Conservation (phyloP, 345 rosid genomes). For the Eucalyptus curtisii region DNA sequence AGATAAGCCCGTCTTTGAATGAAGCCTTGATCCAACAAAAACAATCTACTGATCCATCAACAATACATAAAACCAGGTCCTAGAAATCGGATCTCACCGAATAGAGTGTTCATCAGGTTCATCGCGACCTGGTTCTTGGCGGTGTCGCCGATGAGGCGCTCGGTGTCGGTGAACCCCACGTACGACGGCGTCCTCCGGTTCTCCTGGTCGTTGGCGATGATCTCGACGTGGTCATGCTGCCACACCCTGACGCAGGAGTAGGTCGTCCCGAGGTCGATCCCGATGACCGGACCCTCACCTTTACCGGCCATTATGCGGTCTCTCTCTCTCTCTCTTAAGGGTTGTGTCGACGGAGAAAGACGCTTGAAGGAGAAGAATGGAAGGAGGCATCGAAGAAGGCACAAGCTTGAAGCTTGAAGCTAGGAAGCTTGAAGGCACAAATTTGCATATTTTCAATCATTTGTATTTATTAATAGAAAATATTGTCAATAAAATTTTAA, state of each 20-base stretch:
- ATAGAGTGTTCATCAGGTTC: slow-evolving; percentile 29
- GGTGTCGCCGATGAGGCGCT: slow-evolving; percentile 21
- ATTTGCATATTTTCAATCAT: not conserved
- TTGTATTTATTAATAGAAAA: not conserved
- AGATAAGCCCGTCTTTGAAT: not conserved
- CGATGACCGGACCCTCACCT: slow-evolving; percentile 21
- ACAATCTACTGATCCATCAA: not conserved
- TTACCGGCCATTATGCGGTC: slow-evolving; percentile 14
- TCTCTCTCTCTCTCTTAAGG: not conserved
- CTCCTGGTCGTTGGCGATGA: slow-evolving; percentile 26
- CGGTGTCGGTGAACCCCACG: slow-evolving; percentile 19
- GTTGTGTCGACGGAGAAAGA: not conserved
- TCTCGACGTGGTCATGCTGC: slow-evolving; percentile 23
- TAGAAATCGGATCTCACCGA: slow-evolving; percentile 6
- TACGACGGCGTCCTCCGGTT: slow-evolving; percentile 22
- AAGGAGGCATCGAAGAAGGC: not conserved
- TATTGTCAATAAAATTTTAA: fast-evolving
- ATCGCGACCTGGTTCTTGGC: slow-evolving; percentile 30
- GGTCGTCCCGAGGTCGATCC: slow-evolving; percentile 21
- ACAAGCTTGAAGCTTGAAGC: not conserved
- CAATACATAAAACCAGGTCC: too few species aligned
- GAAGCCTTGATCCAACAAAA: not conserved
- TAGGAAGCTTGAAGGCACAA: too few species aligned
- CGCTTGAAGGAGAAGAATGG: not conserved
- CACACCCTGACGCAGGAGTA: slow-evolving; percentile 26